phyloP scores from a whole-genome alignment of 139 green algal genomes.

The Choricystis sp. region DNA sequence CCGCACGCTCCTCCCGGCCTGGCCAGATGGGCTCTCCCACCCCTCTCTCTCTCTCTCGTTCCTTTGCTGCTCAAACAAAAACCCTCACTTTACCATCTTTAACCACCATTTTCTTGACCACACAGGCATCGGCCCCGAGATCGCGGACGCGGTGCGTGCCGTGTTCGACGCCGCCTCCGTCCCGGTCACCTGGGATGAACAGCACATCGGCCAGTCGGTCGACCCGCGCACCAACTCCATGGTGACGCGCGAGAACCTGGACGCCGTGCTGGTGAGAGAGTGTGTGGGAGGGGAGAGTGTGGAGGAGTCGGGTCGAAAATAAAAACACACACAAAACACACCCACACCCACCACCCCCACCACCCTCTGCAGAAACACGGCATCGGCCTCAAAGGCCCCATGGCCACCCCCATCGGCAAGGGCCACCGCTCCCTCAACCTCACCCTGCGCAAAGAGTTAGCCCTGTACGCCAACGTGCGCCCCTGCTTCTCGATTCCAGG shows the following conservation, averaged over 20 bases:
- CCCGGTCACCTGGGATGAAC: conserved; percentile 81
- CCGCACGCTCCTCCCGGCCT: background rate
- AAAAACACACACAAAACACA: background rate
- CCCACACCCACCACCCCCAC: background rate
- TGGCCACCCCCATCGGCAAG: conserved; percentile 96
- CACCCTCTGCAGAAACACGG: conserved; percentile 40
- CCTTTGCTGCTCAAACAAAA: background rate
- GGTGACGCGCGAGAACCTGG: conserved; percentile 81
- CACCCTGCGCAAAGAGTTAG: conserved; percentile 88
- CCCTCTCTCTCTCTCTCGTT: background rate
- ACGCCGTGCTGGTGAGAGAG: conserved; percentile 69
- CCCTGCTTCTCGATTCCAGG: conserved; percentile 85
- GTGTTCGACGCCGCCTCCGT: conserved; percentile 65
- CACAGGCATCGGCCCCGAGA: conserved; percentile 78
- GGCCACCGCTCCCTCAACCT: conserved; percentile 83
- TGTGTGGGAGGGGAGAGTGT: background rate
- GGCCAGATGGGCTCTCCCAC: background rate
- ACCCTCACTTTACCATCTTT: background rate
- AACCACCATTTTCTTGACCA: background rate
- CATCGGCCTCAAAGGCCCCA: conserved; percentile 88
- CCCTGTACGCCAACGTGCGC: conserved; percentile 89
- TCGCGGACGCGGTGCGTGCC: conserved; percentile 55
- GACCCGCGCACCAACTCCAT: conserved; percentile 84
- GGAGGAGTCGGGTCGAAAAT: background rate
- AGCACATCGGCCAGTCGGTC: conserved; percentile 59